Evolutionary conservation across 441 rosid species (phyloP).

Genomic region (Flueggea neowawraea): DNA sequence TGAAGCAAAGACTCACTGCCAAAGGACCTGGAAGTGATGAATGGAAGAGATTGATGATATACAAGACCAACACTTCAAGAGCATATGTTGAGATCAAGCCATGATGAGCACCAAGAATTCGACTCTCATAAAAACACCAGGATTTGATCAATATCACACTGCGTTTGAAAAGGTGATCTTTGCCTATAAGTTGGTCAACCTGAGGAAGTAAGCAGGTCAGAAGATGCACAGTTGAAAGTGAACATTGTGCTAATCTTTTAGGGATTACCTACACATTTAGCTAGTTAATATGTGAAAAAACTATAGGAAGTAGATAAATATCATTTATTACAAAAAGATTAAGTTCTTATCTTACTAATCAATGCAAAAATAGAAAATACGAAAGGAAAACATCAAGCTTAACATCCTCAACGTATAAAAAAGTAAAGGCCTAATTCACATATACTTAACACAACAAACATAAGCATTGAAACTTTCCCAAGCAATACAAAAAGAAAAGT

Average conservation of each 20-base stretch:
- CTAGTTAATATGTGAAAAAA: not conserved
- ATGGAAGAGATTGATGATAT: slow-evolving; percentile 70
- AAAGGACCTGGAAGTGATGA: slow-evolving; percentile 72
- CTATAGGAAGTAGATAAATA: not conserved
- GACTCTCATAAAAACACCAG: slow-evolving; percentile 98
- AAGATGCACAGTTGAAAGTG: not conserved
- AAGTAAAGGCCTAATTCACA: too few species aligned
- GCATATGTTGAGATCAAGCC: slow-evolving; percentile 93
- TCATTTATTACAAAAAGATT: not conserved
- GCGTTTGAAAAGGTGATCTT: slow-evolving; percentile 81
- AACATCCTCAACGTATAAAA: too few species aligned
- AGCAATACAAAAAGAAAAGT: too few species aligned
- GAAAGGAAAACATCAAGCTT: not conserved
- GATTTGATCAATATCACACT: slow-evolving; percentile 83
- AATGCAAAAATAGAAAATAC: not conserved
- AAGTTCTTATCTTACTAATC: not conserved
- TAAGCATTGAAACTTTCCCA: too few species aligned
- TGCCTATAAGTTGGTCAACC: slow-evolving; percentile 75
- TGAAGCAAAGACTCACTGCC: slow-evolving; percentile 45
- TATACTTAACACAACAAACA: too few species aligned
- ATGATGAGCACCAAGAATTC: slow-evolving; percentile 85
- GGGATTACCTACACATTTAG: not conserved
- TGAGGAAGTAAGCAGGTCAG: slow-evolving; percentile 23
- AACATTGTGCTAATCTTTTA: not conserved
- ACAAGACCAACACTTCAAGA: slow-evolving; percentile 71